A percentile compares a stretch with the other conserved stretches of the same genome.
These are phyloP conservation scores for Aspergillus sclerotioniger DNA, from an alignment of 495 filamentous ascomycete species.

Conservation along the genomic window DNA sequence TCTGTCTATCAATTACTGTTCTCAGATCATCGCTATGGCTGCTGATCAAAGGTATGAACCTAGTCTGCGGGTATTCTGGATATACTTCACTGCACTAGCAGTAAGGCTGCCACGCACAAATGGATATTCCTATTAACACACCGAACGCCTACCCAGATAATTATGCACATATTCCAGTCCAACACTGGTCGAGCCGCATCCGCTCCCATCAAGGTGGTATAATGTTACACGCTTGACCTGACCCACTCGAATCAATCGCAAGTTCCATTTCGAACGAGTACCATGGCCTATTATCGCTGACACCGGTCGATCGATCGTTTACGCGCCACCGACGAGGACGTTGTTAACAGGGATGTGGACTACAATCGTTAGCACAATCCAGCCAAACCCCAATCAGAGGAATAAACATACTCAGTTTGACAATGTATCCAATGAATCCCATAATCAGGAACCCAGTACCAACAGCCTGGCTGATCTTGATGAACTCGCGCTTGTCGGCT, in stretches of 20 bases:
- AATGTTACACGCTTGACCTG: background rate
- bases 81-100: too few species aligned
- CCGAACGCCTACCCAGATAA: conserved; percentile 8
- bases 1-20: too few species aligned
- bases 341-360: conserved; percentile 85
- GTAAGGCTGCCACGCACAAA: background rate
- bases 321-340: conserved; percentile 72
- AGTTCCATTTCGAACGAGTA: background rate
- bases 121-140: conserved; percentile 2
- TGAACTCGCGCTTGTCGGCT: conserved; percentile 84
- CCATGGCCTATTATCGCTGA: background rate
- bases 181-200: background rate
- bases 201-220: background rate
- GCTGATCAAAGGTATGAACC: too few species aligned
- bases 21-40: too few species aligned
- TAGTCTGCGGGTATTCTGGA: too few species aligned
- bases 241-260: background rate
- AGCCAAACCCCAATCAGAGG: background rate
- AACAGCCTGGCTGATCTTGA: conserved; percentile 94
- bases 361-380: conserved; percentile 19
- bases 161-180: conserved; percentile 5
- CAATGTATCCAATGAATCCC: conserved; percentile 81
- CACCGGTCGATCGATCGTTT: conserved; percentile 20
- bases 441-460: conserved; percentile 89
- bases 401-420: conserved; percentile 77